Base-by-base conservation (phyloP, 805 yeast species). In the Metschnikowia lunata region DNA sequence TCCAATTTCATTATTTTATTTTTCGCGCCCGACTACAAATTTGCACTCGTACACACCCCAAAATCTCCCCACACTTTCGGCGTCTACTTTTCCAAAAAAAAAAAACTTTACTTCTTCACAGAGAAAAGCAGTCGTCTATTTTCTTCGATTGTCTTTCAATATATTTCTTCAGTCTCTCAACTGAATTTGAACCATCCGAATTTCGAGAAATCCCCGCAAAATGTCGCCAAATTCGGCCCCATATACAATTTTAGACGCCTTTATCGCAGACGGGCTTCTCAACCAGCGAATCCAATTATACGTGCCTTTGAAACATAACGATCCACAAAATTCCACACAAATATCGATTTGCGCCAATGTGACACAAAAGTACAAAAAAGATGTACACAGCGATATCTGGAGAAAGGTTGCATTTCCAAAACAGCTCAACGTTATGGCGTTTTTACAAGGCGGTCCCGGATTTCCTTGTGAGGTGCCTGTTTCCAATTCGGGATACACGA, bases 381-480 rank as follows among this genome's bases (percentile, higher is more conserved):
- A 36, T 2, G 26, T 60, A 18, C 66, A 61, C 39, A n/a, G 32
- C 7, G 28, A 15, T 23, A 42, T 37, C 23, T 39, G 34, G 28
- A 40, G 48, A 5, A 26, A 37, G 11, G 47, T 54, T 18, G 27
- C 48, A 1, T 56, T 69, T 40, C 70, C 73, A 2, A 37, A 49
- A 6, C 54, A 54, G 12, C 57, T 68, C 1, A 71, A 73, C 48
- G 49, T 72, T 3, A 57, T 74, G 8, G 61, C 70, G 15, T 77
- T 62, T 47, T 52, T 77, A 32, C 80, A 76, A 55, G 82, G 82
- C 8, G 82, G 82, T 0, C 82, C 82, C 0, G 82, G 82, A 1
- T 74, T 70, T 43, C 72, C 74, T 1, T 63, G 77, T 37, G 49
- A 59, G 7, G 66, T 67, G 3, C 76, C 78, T 3, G 50, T 61